Base-by-base conservation (phyloP, 148 eudicot species). In the Nepenthes gracilis region DNA sequence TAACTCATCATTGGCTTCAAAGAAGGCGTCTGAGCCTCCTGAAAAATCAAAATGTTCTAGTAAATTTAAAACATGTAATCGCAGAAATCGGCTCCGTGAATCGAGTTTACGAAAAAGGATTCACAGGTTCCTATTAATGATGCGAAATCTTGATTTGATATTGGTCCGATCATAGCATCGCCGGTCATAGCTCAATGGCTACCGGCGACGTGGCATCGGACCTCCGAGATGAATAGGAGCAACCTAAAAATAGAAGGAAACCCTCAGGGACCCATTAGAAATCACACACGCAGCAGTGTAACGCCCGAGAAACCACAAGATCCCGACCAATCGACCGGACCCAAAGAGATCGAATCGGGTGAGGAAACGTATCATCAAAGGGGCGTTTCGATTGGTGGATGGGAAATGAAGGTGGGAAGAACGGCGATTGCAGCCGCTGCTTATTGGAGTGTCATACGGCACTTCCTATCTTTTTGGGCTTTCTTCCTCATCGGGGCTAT, bases 401-500 rank as follows among this genome's bases (percentile, higher is more conserved):
- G 15, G 53, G 53, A 49, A 49, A 49, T 0, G 23, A 23, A 23
- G 23, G 23, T 23, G 23, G 23, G 0, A 23, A 23, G 23, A 23
- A 23, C 23, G 23, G 23, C 23, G 23, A 23, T 23, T 23, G 23
- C 23, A 23, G 23, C 55, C 57, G 75, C 73, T 62, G 79, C 51
- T 65, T 72, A 54, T 62, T 67, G 8, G 55, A 69, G 87, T 85
- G 91, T 85, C 91, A 85, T 77, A 85, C 91, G 91, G 91, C 91
- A 85, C 91, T 85, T 85, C 91, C 91, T 85, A 85, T 85, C 78
- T 65, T 77, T 71, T 67, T 74, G 91, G 91, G 91, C 72, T 60
- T 68, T 74, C 72, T 77, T 82, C 87, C 81, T 85, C 90, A 85
- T 59, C 36, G 83, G 84, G 69, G 52, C 2, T 48, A 12, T 48